Conservation (phyloP, 805 yeast species). For the Candida parachauliodes region DNA sequence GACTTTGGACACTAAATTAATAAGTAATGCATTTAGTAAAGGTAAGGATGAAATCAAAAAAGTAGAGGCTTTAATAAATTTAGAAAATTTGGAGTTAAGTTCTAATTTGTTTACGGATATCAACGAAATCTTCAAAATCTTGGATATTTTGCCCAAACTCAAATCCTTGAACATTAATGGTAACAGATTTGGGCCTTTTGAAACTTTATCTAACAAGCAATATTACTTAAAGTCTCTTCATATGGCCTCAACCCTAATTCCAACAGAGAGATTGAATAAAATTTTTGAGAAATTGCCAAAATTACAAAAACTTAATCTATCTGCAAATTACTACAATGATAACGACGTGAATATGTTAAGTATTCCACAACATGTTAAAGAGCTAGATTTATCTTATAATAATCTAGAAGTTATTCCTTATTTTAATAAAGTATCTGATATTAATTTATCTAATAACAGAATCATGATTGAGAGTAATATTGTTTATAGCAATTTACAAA, state of each 20-base stretch:
- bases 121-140: conserved; percentile 33
- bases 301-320: conserved; percentile 28
- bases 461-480: background rate
- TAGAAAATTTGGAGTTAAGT: conserved; percentile 52
- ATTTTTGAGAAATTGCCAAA: conserved; percentile 34
- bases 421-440: conserved; percentile 24
- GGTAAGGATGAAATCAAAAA: conserved; percentile 1
- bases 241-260: conserved; percentile 25
- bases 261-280: conserved; percentile 13
- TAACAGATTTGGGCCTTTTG: conserved; percentile 32
- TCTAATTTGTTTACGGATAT: conserved; percentile 51
- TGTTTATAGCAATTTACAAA: background rate
- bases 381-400: conserved; percentile 8
- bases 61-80: conserved; percentile 14
- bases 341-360: conserved; percentile 12
- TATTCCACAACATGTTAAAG: conserved; percentile 1
- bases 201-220: background rate
- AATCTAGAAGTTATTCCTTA: conserved; percentile 25
- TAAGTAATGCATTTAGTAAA: conserved; percentile 20
- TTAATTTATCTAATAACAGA: conserved; percentile 4
- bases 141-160: conserved; percentile 34
- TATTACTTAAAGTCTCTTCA: background rate
- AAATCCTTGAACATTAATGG: conserved; percentile 51
- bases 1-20: conserved; percentile 44
- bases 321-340: conserved; percentile 30